A percentile compares a stretch with the other conserved stretches of the same genome.
Evolutionary conservation across 371 early-diverging fungal genomes (phyloP).

Genomic region (Mucor mucedo): DNA sequence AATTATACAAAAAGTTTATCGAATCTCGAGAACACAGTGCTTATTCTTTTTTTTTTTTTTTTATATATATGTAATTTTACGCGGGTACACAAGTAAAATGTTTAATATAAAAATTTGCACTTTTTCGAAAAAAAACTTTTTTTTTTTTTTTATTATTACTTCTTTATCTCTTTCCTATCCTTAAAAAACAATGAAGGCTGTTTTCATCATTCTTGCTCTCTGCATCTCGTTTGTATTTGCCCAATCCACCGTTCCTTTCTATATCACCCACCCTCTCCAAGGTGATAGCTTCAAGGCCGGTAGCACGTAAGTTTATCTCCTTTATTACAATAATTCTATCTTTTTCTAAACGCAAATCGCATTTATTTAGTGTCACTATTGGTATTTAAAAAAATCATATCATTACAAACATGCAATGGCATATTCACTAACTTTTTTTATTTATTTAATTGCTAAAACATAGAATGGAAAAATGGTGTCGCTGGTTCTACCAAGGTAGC

Average conservation of each 20-base stretch:
- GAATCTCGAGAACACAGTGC: slow-evolving; percentile 1
- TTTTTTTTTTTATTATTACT: background rate
- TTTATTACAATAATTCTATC: background rate
- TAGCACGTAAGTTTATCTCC: slow-evolving; percentile 22
- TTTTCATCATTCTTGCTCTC: slow-evolving; percentile 10
- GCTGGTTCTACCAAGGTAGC: slow-evolving; percentile 21
- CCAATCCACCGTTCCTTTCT: slow-evolving; percentile 28
- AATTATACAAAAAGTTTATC: background rate
- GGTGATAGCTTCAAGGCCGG: slow-evolving; percentile 30
- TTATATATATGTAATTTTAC: background rate
- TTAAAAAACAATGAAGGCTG: slow-evolving; percentile 10
- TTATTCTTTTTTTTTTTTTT: background rate
- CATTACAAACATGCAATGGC: background rate
- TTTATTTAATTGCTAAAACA: background rate
- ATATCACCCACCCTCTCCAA: slow-evolving; percentile 33
- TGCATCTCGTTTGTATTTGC: slow-evolving; percentile 21
- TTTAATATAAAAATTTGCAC: background rate
- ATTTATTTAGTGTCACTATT: slow-evolving; percentile 14
- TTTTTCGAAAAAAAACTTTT: background rate
- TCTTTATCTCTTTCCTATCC: background rate
- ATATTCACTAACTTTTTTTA: slow-evolving; percentile 6
- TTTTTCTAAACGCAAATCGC: background rate
- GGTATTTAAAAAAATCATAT: slow-evolving; percentile 11
- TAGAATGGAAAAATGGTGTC: slow-evolving; percentile 36
- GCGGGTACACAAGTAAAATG: background rate